Evolutionary conservation across 2,329 filamentous ascomycete genomes (phyloP).

Genomic region (Arthrobotrys pseudoclavata): DNA sequence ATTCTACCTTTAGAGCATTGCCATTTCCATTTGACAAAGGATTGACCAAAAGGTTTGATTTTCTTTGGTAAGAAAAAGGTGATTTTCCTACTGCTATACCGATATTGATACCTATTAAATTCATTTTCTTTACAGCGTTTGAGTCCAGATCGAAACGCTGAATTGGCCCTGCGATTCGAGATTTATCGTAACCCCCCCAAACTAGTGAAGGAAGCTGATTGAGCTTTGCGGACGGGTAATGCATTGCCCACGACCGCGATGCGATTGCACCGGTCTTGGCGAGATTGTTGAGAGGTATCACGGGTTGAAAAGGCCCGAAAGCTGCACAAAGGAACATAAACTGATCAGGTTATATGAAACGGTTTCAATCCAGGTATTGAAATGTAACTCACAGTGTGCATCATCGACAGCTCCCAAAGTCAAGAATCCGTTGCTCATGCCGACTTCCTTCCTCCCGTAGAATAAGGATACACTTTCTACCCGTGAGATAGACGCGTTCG

Average conservation of each 20-base stretch:
- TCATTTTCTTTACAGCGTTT: neutral
- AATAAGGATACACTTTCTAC: neutral
- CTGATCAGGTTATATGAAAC: neutral
- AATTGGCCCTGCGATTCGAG: conserved; percentile 12
- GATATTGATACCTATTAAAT: conserved; percentile 1
- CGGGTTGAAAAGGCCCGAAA: neutral
- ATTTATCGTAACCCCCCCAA: conserved; percentile 8
- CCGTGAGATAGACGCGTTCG: conserved; percentile 1
- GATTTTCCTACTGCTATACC: conserved; percentile 1
- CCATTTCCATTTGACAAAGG: neutral
- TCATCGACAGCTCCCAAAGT: conserved; percentile 11
- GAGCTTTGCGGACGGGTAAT: conserved; percentile 13
- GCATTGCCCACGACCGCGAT: conserved; percentile 4
- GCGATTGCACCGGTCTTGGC: neutral
- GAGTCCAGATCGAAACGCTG: neutral
- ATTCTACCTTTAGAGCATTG: conserved; percentile 1
- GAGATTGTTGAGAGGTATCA: conserved; percentile 14
- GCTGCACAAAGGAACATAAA: neutral
- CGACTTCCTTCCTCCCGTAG: conserved; percentile 9
- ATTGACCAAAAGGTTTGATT: conserved; percentile 11
- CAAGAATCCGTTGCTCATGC: conserved; percentile 14
- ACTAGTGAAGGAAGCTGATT: neutral
- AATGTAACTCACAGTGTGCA: neutral
- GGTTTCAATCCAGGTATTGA: neutral
- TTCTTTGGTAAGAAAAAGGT: conserved; percentile 10